phyloP scores from a whole-genome alignment of 352 stramenopile species.

The Phytophthora lateralis region DNA sequence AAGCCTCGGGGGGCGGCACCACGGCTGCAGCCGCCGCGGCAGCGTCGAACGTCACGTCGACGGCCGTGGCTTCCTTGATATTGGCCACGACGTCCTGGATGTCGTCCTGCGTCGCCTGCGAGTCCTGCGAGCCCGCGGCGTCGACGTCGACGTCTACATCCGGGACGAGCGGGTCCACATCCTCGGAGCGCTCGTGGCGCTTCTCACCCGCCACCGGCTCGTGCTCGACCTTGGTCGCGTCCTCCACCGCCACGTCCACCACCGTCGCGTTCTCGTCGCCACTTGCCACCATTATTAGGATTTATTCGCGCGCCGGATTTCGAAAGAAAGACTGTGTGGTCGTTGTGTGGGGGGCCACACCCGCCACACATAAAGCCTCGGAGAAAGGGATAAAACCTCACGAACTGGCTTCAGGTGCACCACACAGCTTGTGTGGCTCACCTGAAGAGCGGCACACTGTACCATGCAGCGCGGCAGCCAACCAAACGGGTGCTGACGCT shows the following conservation, averaged over 20 bases:
- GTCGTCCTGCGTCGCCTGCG: constrained; percentile 55
- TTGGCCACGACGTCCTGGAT: constrained; percentile 72
- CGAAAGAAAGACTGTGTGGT: constrained; percentile 38
- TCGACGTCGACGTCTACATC: constrained; percentile 33
- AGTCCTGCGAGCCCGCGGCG: constrained; percentile 31
- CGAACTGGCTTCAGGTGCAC: constrained; percentile 29
- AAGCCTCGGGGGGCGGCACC: constrained; percentile 19
- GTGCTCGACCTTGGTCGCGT: constrained; percentile 27
- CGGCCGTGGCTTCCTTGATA: constrained; percentile 55
- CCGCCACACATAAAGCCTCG: constrained; percentile 45
- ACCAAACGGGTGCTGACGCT: constrained; percentile 37
- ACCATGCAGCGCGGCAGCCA: constrained; percentile 28
- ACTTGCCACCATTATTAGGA: constrained; percentile 35
- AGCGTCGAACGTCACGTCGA: constrained; percentile 44
- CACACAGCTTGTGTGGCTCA: constrained; percentile 34
- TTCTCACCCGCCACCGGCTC: constrained; percentile 40
- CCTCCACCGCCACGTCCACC: constrained; percentile 20
- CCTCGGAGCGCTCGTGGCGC: constrained; percentile 31
- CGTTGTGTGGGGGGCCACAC: constrained; percentile 29
- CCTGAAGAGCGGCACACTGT: constrained; percentile 15
- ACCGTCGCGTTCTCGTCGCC: constrained; percentile 24
- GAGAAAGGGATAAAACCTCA: constrained; percentile 19
- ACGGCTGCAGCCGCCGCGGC: constrained; percentile 25
- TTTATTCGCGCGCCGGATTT: constrained; percentile 23
- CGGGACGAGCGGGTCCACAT: constrained; percentile 25